Base-by-base conservation (phyloP, 164 flowering plant genomes). In the Santalum album region DNA sequence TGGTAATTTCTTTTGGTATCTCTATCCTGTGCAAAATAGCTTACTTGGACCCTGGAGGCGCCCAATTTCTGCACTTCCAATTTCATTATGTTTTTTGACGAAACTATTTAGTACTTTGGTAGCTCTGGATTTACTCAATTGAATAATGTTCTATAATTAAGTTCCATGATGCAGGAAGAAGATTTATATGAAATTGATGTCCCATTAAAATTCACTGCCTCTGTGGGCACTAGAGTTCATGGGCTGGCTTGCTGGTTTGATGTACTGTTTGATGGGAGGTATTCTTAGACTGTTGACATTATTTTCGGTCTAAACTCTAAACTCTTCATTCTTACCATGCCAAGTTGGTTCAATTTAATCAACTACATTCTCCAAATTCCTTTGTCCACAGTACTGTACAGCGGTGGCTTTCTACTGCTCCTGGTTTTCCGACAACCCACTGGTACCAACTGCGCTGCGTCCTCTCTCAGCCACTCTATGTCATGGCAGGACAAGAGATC, bases 241-340 rank as follows among this genome's bases (percentile, higher is more conserved):
- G 99, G 97, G 22, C 60, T 94, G 56, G 97, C 99, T 38, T 94
- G 99, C 72, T 90, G 99, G 99, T 94, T 94, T 66, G 99, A 94
- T 62, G 99, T 94, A 20, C 60, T 90, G 62, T 94, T 94, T 58
- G 50, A 90, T 74, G 99, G 99, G 51, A 90, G 99, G 99, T 87
- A 77, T 59, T 22, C 11, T 7, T 24, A 34, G 15, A 22, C 24
- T 35, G 51, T 52, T 60, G 27, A 22, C 11, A 25, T 22, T 29
- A 16, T 19, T 4, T 4, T 29, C 34, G 9, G 34, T n/a, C n/a
- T n/a, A n/a, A n/a, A n/a, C n/a, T n/a, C n/a, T n/a, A n/a, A n/a
- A n/a, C n/a, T 29, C 4, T 29, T 29, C 34, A 29, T 29, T 29
- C 34, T 9, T 29, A 29, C 34, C 34, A 29, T 29, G 6, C 9